A percentile compares a stretch with the other conserved stretches of the same genome.
These are phyloP conservation scores for Anthostomella pinea DNA, from an alignment of 2,329 filamentous ascomycete genomes.

Conservation along the genomic window DNA sequence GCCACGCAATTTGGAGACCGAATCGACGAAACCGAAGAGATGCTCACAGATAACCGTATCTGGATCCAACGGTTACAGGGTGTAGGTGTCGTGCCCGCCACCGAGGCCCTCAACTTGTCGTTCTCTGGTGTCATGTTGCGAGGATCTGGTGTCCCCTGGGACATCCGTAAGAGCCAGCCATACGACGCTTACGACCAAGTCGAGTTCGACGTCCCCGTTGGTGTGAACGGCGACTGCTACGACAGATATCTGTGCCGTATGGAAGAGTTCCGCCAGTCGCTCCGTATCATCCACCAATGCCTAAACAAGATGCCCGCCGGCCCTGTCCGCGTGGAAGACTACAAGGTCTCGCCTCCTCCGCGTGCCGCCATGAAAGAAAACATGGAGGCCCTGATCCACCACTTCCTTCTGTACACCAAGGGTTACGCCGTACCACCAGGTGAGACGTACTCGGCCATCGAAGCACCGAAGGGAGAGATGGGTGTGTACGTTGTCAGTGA, in stretches of 20 bases:
- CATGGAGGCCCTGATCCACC: conserved; percentile 99
- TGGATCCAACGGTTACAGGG: conserved; percentile 94
- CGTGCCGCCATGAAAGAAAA: conserved; percentile 99
- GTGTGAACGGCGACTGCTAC: conserved; percentile 97
- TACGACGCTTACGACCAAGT: conserved; percentile 98
- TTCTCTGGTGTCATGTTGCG: conserved; percentile 98
- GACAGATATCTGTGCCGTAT: conserved; percentile 98
- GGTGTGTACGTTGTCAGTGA: conserved; percentile 95
- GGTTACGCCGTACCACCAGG: conserved; percentile 95
- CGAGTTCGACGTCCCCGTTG: conserved; percentile 96
- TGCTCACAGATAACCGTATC: conserved; percentile 98
- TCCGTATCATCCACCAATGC: conserved; percentile 98
- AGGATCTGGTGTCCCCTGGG: conserved; percentile 93
- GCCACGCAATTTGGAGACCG: conserved; percentile 98
- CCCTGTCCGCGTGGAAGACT: conserved; percentile 93
- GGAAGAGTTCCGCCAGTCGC: conserved; percentile 98
- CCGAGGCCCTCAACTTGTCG: conserved; percentile 93
- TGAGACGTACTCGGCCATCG: conserved; percentile 96
- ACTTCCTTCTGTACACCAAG: conserved; percentile 98
- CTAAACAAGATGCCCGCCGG: conserved; percentile 98
- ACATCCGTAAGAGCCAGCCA: conserved; percentile 92
- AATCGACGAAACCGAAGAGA: conserved; percentile 97
- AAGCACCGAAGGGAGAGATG: conserved; percentile 99
- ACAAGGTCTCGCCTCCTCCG: conserved; percentile 97
- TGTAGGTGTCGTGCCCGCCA: conserved; percentile 84